These are phyloP conservation scores for Alternaria ethzedia DNA, from an alignment of 2,329 filamentous ascomycete species.

Conservation along the genomic window DNA sequence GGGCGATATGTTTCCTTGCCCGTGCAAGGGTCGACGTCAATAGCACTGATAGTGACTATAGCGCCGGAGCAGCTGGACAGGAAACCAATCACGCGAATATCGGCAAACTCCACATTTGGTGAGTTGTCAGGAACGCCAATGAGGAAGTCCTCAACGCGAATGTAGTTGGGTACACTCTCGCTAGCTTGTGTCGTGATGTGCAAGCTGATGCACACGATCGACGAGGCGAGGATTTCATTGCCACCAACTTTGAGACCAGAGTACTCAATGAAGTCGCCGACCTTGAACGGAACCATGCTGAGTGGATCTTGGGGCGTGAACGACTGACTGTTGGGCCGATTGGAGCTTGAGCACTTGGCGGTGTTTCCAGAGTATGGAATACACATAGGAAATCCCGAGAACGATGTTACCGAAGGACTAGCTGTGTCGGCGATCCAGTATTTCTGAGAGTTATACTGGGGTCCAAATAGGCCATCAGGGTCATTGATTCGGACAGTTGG, in stretches of 20 bases:
- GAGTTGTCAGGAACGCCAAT: conserved; percentile 49
- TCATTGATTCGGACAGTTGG: conserved; percentile 52
- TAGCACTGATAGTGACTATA: conserved; percentile 47
- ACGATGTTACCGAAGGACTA: conserved; percentile 57
- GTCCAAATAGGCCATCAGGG: conserved; percentile 54
- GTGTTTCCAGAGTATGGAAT: conserved; percentile 53
- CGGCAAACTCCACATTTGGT: conserved; percentile 47
- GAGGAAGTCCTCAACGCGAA: conserved; percentile 53
- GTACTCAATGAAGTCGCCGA: conserved; percentile 52
- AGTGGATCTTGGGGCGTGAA: conserved; percentile 46
- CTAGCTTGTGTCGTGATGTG: conserved; percentile 43
- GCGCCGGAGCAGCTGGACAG: conserved; percentile 47
- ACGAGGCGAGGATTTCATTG: conserved; percentile 46
- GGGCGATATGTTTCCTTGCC: conserved; percentile 47
- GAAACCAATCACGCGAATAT: conserved; percentile 45
- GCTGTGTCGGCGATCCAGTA: conserved; percentile 58
- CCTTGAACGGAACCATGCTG: conserved; percentile 51
- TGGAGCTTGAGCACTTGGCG: conserved; percentile 46
- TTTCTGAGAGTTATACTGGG: conserved; percentile 31
- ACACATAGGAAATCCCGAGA: conserved; percentile 61
- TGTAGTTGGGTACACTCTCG: conserved; percentile 46
- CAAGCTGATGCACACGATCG: conserved; percentile 49
- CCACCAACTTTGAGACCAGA: conserved; percentile 41
- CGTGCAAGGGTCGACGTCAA: conserved; percentile 53
- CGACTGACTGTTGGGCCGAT: conserved; percentile 40